A percentile compares a stretch with the other conserved stretches of the same genome.
Conservation (phyloP, 768 basidiomycete species). For the Pleurotus citrinopileatus region DNA sequence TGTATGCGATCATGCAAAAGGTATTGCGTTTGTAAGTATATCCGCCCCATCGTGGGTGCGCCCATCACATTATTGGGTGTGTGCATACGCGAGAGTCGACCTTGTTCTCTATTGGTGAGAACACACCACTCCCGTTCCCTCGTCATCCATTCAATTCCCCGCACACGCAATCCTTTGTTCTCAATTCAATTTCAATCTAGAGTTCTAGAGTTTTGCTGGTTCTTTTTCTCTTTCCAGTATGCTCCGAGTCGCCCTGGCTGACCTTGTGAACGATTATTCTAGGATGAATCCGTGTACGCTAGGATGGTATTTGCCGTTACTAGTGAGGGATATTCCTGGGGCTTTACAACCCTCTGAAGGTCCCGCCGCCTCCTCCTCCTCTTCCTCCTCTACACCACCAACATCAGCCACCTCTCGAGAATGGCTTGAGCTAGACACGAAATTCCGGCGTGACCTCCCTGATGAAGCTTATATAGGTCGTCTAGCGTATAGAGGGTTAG, state of each 20-base stretch:
- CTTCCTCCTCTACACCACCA: not conserved
- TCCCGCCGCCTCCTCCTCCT: slow-evolving; percentile 1
- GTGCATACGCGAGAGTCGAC: too few species aligned
- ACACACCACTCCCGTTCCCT: not conserved
- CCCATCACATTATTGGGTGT: too few species aligned
- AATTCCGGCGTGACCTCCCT: slow-evolving; percentile 88
- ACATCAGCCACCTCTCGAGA: slow-evolving; percentile 6
- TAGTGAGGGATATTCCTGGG: slow-evolving; percentile 66
- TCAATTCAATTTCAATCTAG: too few species aligned
- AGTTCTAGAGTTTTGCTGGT: too few species aligned
- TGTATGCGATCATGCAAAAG: too few species aligned
- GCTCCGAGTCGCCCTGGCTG: not conserved
- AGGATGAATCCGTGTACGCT: slow-evolving; percentile 97
- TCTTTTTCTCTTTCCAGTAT: slow-evolving; percentile 1
- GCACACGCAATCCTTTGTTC: not conserved
- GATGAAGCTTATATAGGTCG: slow-evolving; percentile 86
- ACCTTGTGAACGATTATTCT: slow-evolving; percentile 3
- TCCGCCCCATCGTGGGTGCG: too few species aligned
- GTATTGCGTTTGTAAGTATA: too few species aligned
- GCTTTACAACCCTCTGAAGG: slow-evolving; percentile 61
- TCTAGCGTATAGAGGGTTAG: slow-evolving; percentile 83
- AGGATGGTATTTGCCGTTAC: slow-evolving; percentile 90
- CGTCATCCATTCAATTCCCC: slow-evolving; percentile 4
- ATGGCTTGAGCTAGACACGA: slow-evolving; percentile 80
- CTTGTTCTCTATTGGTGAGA: too few species aligned